Evolutionary conservation across 306 rosid species (phyloP), one percentile per base, ranked within the genome.

Genomic region (Abrus pulchellus): DNA sequence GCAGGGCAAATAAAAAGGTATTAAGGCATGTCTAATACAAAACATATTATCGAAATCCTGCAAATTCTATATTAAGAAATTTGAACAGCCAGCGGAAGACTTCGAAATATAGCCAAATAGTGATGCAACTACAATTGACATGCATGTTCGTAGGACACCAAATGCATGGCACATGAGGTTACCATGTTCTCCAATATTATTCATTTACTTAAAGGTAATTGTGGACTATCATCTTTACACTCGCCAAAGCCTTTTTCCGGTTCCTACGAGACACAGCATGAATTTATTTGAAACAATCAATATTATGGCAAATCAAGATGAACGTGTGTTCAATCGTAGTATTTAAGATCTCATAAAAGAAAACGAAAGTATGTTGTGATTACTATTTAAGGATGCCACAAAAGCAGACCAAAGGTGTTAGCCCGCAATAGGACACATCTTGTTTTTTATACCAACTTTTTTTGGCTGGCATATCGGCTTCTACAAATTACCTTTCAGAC

Each of bases 381-480:
- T 30, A 50, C 45, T 49, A 72, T 72, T 72, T n/a, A 76, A 11
- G 75, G 77, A 85, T 73, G 71, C 11, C 64, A 56, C 77, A 77
- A 14, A 82, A 78, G 79, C 72, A 59, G 76, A 62, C 82, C 73
- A 74, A 74, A 74, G 80, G 53, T 48, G 66, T 50, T 64, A 20
- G 72, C 52, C 68, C 59, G 20, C 79, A 50, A 34, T 49, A 8
- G 30, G 13, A 70, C 14, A 66, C 56, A 63, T 64, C 38, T 59
- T 40, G 41, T 41, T 40, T 78, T 80, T 52, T 80, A 45, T 70
- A 80, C 57, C 75, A 71, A 45, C 64, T 14, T 30, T 85, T 67
- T 66, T 80, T 75, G 70, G 84, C 86, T 81, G 80, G 69, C 84
- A 81, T 36, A 84, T 87, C 84, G 59, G 77, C 80, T 74, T 78